Evolutionary conservation across 306 rosid species (phyloP), one percentile per base, ranked within the genome.

Genomic region (Hippophae tibetana): DNA sequence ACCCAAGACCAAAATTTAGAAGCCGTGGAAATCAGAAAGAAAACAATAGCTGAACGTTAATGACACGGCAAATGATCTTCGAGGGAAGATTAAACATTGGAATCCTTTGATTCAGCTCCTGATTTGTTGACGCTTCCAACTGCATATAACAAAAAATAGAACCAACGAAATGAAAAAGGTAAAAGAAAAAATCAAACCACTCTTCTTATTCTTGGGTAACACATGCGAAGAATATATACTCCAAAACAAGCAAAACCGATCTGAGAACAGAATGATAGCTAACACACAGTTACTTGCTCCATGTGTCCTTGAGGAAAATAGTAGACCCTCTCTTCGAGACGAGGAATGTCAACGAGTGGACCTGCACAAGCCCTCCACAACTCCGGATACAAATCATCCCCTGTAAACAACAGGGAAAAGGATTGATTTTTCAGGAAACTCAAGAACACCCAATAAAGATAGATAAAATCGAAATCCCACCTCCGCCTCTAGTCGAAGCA

Each of bases 251-350:
- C 9, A 12, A n/a, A 56, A 56, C 45, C 65, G 71, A 66, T 71
- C 74, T 72, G 60, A 13, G 12, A 60, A 57, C 44, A 58, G 48
- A 58, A 49, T 6, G n/a, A 49, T 4, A 49, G 43, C 23, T 10
- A 13, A 7, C 18, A 52, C 11, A 43, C 52, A 67, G 78, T 69
- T 54, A 87, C 96, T 78, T 92, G 98, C 54, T 87, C 96, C 95
- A 88, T 87, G 59, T 92, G 99, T 2, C 99, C 98, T 51, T 92
- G 99, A 5, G 95, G 99, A 51, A 92, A 85, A 60, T 92, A 92
- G 72, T 57, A 85, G 27, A 88, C 99, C 68, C 81, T 83, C 71
- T 92, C 83, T 25, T 45, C 54, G 26, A 5, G 43, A 56, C 55
- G 71, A 73, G 96, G 99, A 70, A 92, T 87, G 57, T 83, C 99